A percentile compares a stretch with the other conserved stretches of the same genome.
These are phyloP conservation scores for Chytriomyces hyalinus DNA, from an alignment of 192 early-diverging fungal genomes.

Conservation along the genomic window DNA sequence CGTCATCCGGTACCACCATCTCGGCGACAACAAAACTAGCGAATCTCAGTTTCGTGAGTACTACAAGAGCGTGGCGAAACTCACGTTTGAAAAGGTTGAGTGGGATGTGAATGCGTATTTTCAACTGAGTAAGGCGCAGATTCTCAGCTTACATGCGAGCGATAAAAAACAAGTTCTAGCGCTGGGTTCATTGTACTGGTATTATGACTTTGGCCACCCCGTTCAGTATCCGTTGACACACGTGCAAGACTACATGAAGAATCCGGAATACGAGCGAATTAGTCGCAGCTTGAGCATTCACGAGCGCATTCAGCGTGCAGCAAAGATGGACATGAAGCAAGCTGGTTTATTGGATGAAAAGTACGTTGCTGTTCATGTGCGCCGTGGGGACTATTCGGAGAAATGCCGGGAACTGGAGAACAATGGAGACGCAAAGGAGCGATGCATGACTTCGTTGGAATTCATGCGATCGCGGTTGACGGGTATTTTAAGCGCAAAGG, in stretches of 20 bases:
- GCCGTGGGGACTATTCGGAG: conserved; percentile 40
- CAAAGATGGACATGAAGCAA: background rate
- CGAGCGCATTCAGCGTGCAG: background rate
- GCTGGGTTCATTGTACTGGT: conserved; percentile 44
- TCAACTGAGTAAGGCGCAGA: conserved; percentile 21
- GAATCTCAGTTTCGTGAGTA: conserved; percentile 42
- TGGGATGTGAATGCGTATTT: conserved; percentile 32
- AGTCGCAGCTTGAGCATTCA: conserved; percentile 1
- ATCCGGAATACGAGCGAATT: conserved; percentile 15
- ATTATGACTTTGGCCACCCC: conserved; percentile 38
- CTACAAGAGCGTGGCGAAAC: conserved; percentile 34
- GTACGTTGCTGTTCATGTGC: conserved; percentile 41
- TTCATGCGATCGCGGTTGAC: background rate
- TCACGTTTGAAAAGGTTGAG: conserved; percentile 36
- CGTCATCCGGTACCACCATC: conserved; percentile 36
- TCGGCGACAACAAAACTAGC: conserved; percentile 36
- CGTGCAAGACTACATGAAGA: conserved; percentile 34
- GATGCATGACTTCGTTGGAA: background rate
- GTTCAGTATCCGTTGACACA: conserved; percentile 32
- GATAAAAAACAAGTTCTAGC: conserved; percentile 37
- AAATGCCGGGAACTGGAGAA: conserved; percentile 38
- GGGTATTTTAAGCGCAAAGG: background rate
- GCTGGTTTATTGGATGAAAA: background rate
- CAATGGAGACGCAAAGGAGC: background rate
- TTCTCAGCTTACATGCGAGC: conserved; percentile 23